phyloP scores from a whole-genome alignment of 2,329 filamentous ascomycete species.

The Hysterium pulicare region DNA sequence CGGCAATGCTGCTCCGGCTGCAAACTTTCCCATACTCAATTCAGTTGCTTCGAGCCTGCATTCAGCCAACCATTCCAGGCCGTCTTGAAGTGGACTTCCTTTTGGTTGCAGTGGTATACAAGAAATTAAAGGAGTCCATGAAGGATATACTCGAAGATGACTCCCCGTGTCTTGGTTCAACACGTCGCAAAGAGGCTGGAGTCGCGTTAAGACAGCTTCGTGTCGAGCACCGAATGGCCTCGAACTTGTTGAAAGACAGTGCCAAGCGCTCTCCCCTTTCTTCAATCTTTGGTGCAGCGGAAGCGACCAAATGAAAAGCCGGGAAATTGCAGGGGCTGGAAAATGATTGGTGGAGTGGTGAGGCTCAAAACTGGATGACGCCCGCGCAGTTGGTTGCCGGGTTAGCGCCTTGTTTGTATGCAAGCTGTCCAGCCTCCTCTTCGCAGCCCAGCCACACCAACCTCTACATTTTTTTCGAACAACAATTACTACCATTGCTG shows the following conservation, averaged over 20 bases:
- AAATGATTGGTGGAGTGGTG: slow-evolving; percentile 5
- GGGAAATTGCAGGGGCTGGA: neutral
- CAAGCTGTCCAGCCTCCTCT: too few species aligned
- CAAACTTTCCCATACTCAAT: too few species aligned
- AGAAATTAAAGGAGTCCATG: too few species aligned
- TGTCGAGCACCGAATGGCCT: neutral
- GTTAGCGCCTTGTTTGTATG: slow-evolving; percentile 13
- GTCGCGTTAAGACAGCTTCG: neutral
- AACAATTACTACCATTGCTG: too few species aligned
- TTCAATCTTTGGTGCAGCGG: neutral
- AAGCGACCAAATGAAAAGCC: neutral
- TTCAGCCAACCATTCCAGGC: too few species aligned
- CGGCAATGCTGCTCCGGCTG: too few species aligned
- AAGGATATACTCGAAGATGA: too few species aligned
- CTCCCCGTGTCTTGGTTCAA: neutral
- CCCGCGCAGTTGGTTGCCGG: slow-evolving; percentile 15
- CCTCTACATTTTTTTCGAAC: slow-evolving; percentile 29
- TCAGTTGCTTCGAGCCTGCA: too few species aligned
- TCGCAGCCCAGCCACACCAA: too few species aligned
- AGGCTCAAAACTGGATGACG: slow-evolving; percentile 12
- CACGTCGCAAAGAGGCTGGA: neutral
- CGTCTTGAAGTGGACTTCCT: too few species aligned
- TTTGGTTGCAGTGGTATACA: too few species aligned
- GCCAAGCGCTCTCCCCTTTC: neutral
- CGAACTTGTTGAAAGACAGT: neutral